phyloP scores from a whole-genome alignment of 768 basidiomycete species.

The Hemileccinum impolitum region DNA sequence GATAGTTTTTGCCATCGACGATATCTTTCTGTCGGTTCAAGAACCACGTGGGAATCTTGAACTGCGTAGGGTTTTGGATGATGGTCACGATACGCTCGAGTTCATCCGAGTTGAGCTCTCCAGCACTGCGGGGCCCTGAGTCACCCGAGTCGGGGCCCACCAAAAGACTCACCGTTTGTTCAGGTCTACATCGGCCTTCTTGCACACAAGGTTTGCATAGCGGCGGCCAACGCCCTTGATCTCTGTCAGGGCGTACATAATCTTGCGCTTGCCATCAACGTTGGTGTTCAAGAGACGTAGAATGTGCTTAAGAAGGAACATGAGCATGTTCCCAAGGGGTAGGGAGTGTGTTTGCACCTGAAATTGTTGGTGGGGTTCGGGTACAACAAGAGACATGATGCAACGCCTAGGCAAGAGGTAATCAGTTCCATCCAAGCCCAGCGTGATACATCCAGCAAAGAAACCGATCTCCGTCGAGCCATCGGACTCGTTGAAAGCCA shows the following conservation, averaged over 20 bases:
- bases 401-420: conserved; percentile 2
- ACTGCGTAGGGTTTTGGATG: conserved; percentile 98
- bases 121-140: conserved; percentile 60
- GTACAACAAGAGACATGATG: conserved; percentile 94
- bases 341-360: conserved; percentile 51
- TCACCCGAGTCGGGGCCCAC: background rate
- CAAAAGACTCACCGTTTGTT: conserved; percentile 83
- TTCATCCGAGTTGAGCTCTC: conserved; percentile 99
- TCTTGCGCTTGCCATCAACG: conserved; percentile 98
- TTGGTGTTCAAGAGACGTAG: conserved; percentile 99
- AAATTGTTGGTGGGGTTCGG: conserved; percentile 93
- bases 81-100: conserved; percentile 98
- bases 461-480: background rate
- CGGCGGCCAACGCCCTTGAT: conserved; percentile 99
- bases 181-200: conserved; percentile 99
- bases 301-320: conserved; percentile 70
- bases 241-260: conserved; percentile 99
- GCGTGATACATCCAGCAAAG: conserved; percentile 20
- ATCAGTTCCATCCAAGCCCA: conserved; percentile 15
- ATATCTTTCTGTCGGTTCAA: conserved; percentile 99
- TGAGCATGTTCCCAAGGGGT: conserved; percentile 1
- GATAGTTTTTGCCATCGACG: conserved; percentile 93
- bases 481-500: background rate
- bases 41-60: conserved; percentile 99
- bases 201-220: conserved; percentile 98